Base-by-base conservation (phyloP, 176 grass and related monocot species). In the Triticum monococcum region DNA sequence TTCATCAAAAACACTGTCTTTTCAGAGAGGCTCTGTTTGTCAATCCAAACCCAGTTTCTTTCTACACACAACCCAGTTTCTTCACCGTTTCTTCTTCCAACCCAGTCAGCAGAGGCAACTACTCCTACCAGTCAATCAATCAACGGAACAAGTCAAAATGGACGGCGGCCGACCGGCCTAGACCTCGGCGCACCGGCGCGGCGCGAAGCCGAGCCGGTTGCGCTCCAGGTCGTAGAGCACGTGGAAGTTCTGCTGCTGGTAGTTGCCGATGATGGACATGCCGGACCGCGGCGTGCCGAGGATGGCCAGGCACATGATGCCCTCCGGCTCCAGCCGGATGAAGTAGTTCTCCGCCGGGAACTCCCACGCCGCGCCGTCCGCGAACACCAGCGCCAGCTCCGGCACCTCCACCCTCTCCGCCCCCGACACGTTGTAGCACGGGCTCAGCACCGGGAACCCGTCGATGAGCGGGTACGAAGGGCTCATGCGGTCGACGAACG, bases 171-270 rank as follows among this genome's bases (percentile, higher is more conserved):
- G 0, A 0, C 0, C 54, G 0, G 0, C 0, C 0, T 89, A 96
- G 9, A 94, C 74, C 33, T 99, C 94, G 24, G 97, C 97, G 41
- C 97, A 99, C 13, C 67, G 86, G 57, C 86, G 90, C 10, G 94
- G 97, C 20, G 90, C 97, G 65, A 99, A 99, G 11, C 97, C 97
- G 3, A 97, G 83, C 25, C 87, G 85, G 72, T 89, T 88, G 48
- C 84, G 81, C 41, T 97, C 74, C 30, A 96, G 30, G 69, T 99
- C 97, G 25, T 97, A 99, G 5, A 93, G 36, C 3, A 99, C 86
- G 23, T 99, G 94, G 81, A 99, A 99, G 45, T 99, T 99, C 80
- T 99, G 97, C 84, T 99, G 97, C 87, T 93, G 97, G 83, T 93
- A 97, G 80, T 99, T 99, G 16, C 97, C 94, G 25, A 99, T 85